Evolutionary conservation across 768 basidiomycete species (phyloP), one percentile per base, ranked within the genome.

Genomic region (Tephrocybe sp.): DNA sequence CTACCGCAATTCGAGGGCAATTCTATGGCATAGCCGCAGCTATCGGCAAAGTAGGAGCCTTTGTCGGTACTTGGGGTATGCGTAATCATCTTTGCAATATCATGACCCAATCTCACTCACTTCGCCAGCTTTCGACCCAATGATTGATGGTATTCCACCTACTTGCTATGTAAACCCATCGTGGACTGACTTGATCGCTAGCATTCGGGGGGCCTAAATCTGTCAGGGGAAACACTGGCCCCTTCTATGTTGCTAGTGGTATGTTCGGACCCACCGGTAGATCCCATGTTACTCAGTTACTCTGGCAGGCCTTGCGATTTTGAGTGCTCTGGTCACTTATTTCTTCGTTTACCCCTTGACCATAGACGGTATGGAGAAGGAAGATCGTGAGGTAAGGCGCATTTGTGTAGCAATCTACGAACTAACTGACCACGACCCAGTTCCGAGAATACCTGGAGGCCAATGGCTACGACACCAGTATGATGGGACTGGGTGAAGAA

Each of bases 1-100:
- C 93, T 0, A 95, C 94, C 1, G 91, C 87, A 18, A 73, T 89
- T 39, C 85, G 91, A 52, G 91, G 91, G 1, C 87, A 92, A 42
- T 88, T 84, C 65, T 94, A 94, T 61, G 93, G 92, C 21, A 49
- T 82, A 23, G 92, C 91, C 6, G 91, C 94, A 36, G 92, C 93
- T 12, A 61, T 89, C 42, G 94, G 91, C 29, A 93, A 93, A 67
- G 57, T 91, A 36, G 91, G 91, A 19, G 91, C 91, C 10, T 90
- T 91, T 63, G 75, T 83, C 39, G 90, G 90, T 22, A 90, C 86
- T 36, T 91, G 85, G 84, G 78, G 86, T 86, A 62, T 21, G 83
- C 61, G n/a, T n/a, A n/a, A 22, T 4, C 16, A 22, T 41, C 23
- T 15, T 16, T 29, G 18, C 34, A 11, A 3, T 1, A 15, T 24